phyloP scores from a whole-genome alignment of 2,329 filamentous ascomycete genomes.

The Basipetospora chlamydospora region DNA sequence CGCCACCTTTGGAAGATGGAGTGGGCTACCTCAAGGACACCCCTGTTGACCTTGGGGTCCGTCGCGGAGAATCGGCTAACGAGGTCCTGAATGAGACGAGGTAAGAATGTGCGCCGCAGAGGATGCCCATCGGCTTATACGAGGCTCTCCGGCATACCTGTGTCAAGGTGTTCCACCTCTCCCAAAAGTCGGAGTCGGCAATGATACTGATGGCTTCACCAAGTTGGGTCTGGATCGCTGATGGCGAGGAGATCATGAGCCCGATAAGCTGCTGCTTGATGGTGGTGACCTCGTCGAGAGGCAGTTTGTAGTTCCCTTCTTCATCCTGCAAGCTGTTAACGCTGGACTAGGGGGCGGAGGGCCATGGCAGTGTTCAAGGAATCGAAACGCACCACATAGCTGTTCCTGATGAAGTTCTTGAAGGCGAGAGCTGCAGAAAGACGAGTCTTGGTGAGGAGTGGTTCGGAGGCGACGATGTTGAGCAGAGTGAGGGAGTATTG shows the following conservation, averaged over 20 bases:
- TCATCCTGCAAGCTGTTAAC: constrained; percentile 47
- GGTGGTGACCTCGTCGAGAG: constrained; percentile 64
- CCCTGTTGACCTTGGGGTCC: constrained; percentile 76
- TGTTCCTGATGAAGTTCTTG: constrained; percentile 94
- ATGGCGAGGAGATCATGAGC: constrained; percentile 84
- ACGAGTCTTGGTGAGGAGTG: constrained; percentile 61
- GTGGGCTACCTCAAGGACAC: constrained; percentile 91
- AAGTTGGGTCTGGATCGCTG: constrained; percentile 80
- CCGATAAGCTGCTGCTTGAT: constrained; percentile 95
- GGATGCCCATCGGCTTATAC: too few relatives aligned
- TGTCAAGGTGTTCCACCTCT: constrained; percentile 90
- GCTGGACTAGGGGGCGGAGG: constrained; percentile 6
- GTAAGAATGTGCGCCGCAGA: not conserved
- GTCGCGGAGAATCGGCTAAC: constrained; percentile 72
- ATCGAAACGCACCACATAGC: constrained; percentile 67
- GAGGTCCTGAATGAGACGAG: constrained; percentile 49
- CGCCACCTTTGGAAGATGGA: constrained; percentile 96
- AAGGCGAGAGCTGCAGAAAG: constrained; percentile 85
- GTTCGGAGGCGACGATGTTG: constrained; percentile 70
- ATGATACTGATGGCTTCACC: constrained; percentile 96
- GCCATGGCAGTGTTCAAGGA: too few relatives aligned
- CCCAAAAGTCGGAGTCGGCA: constrained; percentile 95
- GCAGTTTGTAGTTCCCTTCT: constrained; percentile 84
- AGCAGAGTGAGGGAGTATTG: constrained; percentile 81
- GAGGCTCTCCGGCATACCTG: constrained; percentile 49